Conservation (phyloP, 192 early-diverging fungal genomes). For the Backusella mclennaniae region DNA sequence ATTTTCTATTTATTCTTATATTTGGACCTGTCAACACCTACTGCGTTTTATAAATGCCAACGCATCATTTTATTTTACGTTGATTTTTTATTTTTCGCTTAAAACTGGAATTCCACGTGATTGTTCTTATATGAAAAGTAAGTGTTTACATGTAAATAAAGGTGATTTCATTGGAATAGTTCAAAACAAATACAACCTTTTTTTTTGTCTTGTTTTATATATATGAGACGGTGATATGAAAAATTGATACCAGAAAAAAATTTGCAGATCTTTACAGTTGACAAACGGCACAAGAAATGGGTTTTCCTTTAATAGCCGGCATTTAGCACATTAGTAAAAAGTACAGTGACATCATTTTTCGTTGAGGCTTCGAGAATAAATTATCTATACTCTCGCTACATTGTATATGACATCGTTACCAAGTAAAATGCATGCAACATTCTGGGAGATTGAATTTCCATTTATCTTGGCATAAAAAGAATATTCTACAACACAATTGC, state of each 20-base stretch:
- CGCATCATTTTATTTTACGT: no score
- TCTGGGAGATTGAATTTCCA: neutral
- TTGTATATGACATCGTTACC: neutral
- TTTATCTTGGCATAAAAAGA: neutral
- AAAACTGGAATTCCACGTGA: neutral
- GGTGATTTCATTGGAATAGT: neutral
- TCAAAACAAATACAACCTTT: neutral
- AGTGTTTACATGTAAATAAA: neutral
- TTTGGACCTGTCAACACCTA: no score
- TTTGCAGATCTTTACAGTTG: neutral
- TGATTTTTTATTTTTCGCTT: neutral
- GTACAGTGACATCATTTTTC: neutral
- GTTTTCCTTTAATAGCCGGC: neutral
- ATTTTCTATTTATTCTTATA: no score
- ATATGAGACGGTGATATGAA: neutral
- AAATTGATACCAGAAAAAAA: neutral
- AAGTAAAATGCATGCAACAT: neutral
- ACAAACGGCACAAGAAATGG: neutral
- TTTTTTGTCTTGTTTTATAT: neutral
- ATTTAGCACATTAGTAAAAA: neutral
- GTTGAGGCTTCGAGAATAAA: neutral
- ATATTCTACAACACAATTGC: neutral
- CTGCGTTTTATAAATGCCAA: no score
- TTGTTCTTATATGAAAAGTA: neutral
- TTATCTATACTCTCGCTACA: neutral